Base-by-base conservation (phyloP, 805 yeast genomes). In the Cyberlindnera meyerae region DNA sequence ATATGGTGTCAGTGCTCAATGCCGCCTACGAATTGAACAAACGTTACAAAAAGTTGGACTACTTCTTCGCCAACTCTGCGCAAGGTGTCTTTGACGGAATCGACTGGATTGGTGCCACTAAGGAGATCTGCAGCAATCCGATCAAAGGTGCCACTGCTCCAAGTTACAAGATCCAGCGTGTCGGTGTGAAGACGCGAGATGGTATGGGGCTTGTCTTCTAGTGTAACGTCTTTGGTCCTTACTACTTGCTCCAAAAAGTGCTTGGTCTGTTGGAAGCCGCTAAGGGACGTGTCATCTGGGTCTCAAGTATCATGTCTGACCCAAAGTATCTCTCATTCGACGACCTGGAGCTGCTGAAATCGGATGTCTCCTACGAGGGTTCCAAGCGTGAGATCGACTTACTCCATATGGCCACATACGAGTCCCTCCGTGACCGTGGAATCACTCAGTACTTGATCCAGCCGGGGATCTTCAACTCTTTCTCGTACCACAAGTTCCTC, bases 161-260 rank as follows among this genome's bases (percentile, higher is more conserved):
- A 8, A 77, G 79, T 2, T 89, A 84, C 62, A 88, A 90, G 60
- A 71, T 82, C 26, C 97, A 93, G 66, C 69, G 73, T 39, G 70
- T 75, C 13, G 96, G 97, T 4, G 79, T 80, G 18, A 77, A 73
- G 52, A 76, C 95, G 1, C 57, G 53, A 14, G 98, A 93, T 60
- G 88, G 76, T 0, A 49, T 90, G 67, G 97, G 97, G 2, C 63
- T 83, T 21, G 87, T 88, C 4, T 93, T 90, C 65, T 95, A 93
- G 61, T 94, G 93, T 5, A 93, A 93, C 55, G 96, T 90, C n/a
- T 86, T 93, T 62, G 96, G 95, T 0, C 97, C 97, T 3, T 89
- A 84, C 63, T 93, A 79, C 58, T 63, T 93, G 36, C 69, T 89
- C 36, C 84, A 82, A 48, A 78, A 74, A 44, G 61, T 90, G 15